These are phyloP conservation scores for Ceratonia siliqua DNA, from an alignment of 306 rosid genomes.

Conservation along the genomic window DNA sequence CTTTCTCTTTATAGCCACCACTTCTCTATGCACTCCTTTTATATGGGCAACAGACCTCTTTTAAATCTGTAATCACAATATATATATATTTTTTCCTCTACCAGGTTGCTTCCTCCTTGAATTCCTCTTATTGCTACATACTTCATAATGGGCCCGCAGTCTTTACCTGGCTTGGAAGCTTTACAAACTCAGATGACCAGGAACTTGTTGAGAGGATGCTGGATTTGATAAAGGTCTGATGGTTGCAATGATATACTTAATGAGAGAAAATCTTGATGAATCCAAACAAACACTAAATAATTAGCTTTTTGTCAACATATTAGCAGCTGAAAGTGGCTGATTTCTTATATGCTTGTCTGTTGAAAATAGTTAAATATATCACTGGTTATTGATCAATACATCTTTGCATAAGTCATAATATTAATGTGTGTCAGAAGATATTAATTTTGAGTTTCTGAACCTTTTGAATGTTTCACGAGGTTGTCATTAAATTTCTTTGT, in stretches of 20 bases:
- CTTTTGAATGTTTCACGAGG: neutral
- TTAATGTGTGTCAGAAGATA: neutral
- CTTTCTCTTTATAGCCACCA: conserved; percentile 17
- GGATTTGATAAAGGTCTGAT: conserved; percentile 86
- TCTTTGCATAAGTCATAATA: neutral
- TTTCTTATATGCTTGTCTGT: conserved; percentile 3
- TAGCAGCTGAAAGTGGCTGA: conserved; percentile 16
- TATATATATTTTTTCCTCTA: conserved; percentile 24
- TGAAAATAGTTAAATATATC: conserved; percentile 18
- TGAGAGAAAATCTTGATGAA: conserved; percentile 17
- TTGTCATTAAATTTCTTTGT: neutral
- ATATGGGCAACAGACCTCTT: conserved; percentile 17
- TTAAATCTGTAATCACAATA: conserved; percentile 13
- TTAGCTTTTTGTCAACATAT: conserved; percentile 17
- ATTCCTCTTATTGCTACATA: conserved; percentile 85
- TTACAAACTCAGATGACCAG: conserved; percentile 68
- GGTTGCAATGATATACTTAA: conserved; percentile 19
- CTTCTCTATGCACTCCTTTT: conserved; percentile 11
- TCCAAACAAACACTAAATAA: neutral
- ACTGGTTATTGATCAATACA: conserved; percentile 25
- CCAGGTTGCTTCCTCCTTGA: conserved; percentile 92
- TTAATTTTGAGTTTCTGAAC: neutral
- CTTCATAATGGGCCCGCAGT: conserved; percentile 66
- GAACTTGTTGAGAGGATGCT: conserved; percentile 88
- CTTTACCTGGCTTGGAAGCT: conserved; percentile 85